phyloP scores from a whole-genome alignment of 164 flowering plant species.

The Sedum album region DNA sequence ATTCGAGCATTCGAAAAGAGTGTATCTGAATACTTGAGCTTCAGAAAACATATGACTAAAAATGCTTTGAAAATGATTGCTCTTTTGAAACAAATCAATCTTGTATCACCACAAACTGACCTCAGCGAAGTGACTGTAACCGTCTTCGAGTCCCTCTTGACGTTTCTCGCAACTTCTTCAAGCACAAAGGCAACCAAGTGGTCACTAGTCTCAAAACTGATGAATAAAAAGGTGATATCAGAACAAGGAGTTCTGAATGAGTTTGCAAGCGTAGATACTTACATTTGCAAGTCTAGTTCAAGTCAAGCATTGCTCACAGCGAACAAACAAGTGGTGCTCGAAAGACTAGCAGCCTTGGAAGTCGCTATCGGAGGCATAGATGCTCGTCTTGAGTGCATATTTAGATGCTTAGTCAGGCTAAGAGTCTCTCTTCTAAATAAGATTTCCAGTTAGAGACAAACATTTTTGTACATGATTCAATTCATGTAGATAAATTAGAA shows the following conservation, averaged over 20 bases:
- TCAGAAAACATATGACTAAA: constrained; percentile 27
- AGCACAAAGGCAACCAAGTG: constrained; percentile 20
- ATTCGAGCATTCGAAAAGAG: constrained; percentile 15
- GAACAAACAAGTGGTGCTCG: constrained; percentile 13
- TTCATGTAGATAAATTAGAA: not conserved
- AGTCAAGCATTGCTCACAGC: not conserved
- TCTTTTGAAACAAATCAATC: constrained; percentile 20
- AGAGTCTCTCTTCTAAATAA: constrained; percentile 33
- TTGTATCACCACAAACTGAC: not conserved
- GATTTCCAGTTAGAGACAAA: constrained; percentile 3
- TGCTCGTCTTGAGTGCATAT: constrained; percentile 26
- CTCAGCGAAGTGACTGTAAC: constrained; percentile 16
- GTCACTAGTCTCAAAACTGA: constrained; percentile 22
- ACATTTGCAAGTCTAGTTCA: constrained; percentile 2
- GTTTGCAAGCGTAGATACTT: constrained; percentile 14
- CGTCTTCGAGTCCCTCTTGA: constrained; percentile 26
- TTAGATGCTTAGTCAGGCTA: constrained; percentile 28
- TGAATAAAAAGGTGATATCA: constrained; percentile 13
- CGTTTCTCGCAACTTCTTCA: constrained; percentile 20
- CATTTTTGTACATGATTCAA: not conserved
- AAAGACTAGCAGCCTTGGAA: constrained; percentile 25
- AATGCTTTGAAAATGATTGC: constrained; percentile 16
- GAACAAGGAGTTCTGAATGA: constrained; percentile 16
- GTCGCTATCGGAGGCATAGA: constrained; percentile 20
- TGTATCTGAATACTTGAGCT: constrained; percentile 13